These are phyloP conservation scores for Pseudogymnoascus verrucosus DNA, from an alignment of 2,329 filamentous ascomycete genomes.

Conservation along the genomic window DNA sequence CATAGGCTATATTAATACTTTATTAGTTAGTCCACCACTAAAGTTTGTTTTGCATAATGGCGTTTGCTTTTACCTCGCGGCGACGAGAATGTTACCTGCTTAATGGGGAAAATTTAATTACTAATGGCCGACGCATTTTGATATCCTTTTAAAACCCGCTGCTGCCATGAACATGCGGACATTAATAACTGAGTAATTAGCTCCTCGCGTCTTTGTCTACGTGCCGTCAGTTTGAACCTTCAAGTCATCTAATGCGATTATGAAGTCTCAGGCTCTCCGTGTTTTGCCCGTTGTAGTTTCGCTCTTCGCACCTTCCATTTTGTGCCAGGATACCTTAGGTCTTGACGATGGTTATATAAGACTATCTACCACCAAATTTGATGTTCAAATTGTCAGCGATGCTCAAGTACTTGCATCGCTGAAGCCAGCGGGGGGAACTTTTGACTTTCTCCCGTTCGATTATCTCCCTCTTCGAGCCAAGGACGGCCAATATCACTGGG, in stretches of 20 bases:
- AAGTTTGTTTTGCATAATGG: conserved; percentile 15
- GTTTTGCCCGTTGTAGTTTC: background rate
- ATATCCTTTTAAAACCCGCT: background rate
- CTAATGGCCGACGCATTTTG: background rate
- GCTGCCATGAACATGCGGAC: background rate
- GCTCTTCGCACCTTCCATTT: conserved; percentile 12
- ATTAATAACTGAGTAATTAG: background rate
- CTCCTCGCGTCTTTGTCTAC: background rate
- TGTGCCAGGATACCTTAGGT: conserved; percentile 31
- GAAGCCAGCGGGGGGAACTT: conserved; percentile 31
- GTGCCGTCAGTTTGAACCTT: background rate
- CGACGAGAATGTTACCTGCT: background rate
- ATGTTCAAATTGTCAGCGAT: conserved; percentile 35
- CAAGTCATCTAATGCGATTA: background rate
- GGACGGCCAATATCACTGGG: conserved; percentile 50
- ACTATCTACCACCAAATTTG: conserved; percentile 32
- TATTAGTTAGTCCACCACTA: conserved; percentile 20
- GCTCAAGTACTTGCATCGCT: conserved; percentile 43
- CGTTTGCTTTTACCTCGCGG: conserved; percentile 9
- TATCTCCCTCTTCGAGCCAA: conserved; percentile 38
- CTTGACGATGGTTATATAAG: conserved; percentile 33
- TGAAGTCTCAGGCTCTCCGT: background rate
- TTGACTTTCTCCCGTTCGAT: conserved; percentile 50
- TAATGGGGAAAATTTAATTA: background rate
- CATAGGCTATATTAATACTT: background rate